Conservation (phyloP, 768 basidiomycete genomes). For the Mycena pura region DNA sequence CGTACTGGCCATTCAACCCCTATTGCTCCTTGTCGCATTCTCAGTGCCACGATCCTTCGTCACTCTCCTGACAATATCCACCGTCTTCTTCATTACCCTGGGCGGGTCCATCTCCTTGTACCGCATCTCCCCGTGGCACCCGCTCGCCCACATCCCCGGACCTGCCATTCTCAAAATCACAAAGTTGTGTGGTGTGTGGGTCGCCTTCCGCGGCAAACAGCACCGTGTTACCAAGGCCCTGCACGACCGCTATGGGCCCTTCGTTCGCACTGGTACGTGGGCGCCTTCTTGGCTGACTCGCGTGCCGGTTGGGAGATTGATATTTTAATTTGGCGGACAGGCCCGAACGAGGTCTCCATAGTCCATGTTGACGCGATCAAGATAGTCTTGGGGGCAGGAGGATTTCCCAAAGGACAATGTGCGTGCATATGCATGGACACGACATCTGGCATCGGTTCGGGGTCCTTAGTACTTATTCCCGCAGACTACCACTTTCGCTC, state of each 20-base stretch:
- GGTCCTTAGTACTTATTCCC: not conserved
- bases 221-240: constrained; percentile 49
- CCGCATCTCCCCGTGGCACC: constrained; percentile 60
- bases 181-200: constrained; percentile 43
- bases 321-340: not conserved
- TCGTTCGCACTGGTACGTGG: constrained; percentile 59
- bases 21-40: not conserved
- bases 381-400: constrained; percentile 9
- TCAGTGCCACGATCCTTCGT: not conserved
- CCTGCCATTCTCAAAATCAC: constrained; percentile 48
- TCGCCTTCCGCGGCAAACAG: constrained; percentile 47
- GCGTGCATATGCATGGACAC: not conserved
- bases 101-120: constrained; percentile 44
- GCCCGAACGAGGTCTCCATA: constrained; percentile 19
- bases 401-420: constrained; percentile 21
- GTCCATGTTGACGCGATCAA: constrained; percentile 15
- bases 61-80: not conserved
- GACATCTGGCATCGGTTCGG: too few relatives aligned
- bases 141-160: constrained; percentile 56
- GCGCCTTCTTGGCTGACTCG: too few relatives aligned
- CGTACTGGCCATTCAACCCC: not conserved
- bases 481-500: constrained; percentile 9
- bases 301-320: too few relatives aligned
- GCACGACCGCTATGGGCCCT: constrained; percentile 61
- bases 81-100: constrained; percentile 37